phyloP scores from a whole-genome alignment of 257 asterid species.

The Galeopsis tetrahit region DNA sequence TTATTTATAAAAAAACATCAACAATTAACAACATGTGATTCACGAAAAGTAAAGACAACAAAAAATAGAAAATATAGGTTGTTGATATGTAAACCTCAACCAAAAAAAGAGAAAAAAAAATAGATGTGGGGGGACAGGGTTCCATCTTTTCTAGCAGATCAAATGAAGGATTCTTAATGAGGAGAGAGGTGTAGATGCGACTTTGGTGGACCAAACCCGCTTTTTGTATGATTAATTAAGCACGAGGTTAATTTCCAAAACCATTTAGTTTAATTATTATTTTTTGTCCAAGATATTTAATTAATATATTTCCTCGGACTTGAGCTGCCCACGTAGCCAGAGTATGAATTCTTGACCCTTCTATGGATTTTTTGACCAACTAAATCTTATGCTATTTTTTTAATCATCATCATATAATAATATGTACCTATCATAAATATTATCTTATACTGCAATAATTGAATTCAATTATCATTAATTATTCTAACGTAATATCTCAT shows the following conservation, averaged over 20 bases:
- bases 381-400: constrained; percentile 36
- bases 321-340: constrained; percentile 43
- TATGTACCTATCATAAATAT: too few species aligned
- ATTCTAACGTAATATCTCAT: constrained; percentile 11
- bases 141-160: neutral
- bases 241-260: constrained; percentile 40
- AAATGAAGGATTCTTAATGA: too few species aligned
- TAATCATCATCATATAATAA: too few species aligned
- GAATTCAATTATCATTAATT: constrained; percentile 2
- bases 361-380: constrained; percentile 41
- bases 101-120: too few species aligned
- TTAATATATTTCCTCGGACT: constrained; percentile 41
- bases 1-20: neutral
- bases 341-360: constrained; percentile 36
- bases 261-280: neutral
- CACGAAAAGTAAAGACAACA: constrained; percentile 5
- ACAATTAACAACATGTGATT: constrained; percentile 2
- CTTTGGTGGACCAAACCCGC: constrained; percentile 38
- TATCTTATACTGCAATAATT: neutral
- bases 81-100: neutral
- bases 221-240: constrained; percentile 23
- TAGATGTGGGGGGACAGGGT: neutral
- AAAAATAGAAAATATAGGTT: neutral
- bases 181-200: constrained; percentile 28
- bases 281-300: neutral